Evolutionary conservation across 192 early-diverging fungal genomes (phyloP).

Genomic region (Linnemannia elongata): DNA sequence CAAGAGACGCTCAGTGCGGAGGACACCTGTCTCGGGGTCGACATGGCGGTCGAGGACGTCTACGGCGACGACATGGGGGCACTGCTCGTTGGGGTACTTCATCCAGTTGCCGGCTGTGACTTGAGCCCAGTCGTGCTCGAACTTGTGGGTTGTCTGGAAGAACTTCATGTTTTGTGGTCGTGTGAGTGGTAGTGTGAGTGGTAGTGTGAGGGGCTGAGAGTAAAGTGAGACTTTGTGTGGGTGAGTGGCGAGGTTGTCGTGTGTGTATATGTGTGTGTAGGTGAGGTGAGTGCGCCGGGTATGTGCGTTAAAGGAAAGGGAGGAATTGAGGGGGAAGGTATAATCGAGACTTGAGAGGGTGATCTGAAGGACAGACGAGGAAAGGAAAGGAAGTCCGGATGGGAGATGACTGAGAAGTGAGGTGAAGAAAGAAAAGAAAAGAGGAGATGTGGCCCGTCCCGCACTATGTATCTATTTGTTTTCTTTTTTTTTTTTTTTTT

Average conservation of each 20-base stretch:
- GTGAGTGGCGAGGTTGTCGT: not conserved
- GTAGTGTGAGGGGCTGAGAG: not conserved
- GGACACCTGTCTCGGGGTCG: slow-evolving; percentile 85
- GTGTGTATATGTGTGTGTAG: not conserved
- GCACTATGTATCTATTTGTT: not conserved
- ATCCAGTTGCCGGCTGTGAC: slow-evolving; percentile 92
- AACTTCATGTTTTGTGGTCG: slow-evolving; percentile 77
- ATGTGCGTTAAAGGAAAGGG: not conserved
- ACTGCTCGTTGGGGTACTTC: slow-evolving; percentile 97
- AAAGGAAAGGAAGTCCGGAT: not conserved
- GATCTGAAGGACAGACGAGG: not conserved
- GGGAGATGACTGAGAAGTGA: no score
- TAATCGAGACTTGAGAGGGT: not conserved
- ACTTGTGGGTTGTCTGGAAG: slow-evolving; percentile 84
- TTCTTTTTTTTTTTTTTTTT: not conserved
- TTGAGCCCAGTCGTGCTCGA: slow-evolving; percentile 85
- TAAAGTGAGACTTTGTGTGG: not conserved
- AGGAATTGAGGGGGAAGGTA: not conserved
- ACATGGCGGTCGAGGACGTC: slow-evolving; percentile 89
- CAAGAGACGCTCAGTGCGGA: slow-evolving; percentile 93
- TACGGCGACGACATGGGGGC: slow-evolving; percentile 92
- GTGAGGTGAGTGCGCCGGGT: not conserved
- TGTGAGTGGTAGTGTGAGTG: slow-evolving; percentile 13
- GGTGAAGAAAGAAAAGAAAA: not conserved
- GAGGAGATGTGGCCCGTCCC: not conserved